Base-by-base conservation (phyloP, 768 basidiomycete species). In the Symmetrospora coprosmae region DNA sequence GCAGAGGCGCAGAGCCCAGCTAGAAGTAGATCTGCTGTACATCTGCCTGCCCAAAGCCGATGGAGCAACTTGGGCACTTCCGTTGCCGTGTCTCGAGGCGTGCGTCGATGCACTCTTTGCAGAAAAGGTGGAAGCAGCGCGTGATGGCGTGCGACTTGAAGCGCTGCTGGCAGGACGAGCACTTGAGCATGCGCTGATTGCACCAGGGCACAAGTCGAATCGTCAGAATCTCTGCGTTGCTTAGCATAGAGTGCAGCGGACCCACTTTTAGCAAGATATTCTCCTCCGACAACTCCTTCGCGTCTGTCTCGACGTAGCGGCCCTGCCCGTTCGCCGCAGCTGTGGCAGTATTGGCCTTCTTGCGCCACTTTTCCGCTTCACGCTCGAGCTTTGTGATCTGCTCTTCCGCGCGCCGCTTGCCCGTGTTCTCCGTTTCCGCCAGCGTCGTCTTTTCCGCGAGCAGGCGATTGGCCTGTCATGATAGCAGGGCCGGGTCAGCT, bases 61-160 rank as follows among this genome's bases (percentile, higher is more conserved):
- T 68, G 64, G 84, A 83, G 71, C 91, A 97, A 5, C 84, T 82
- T 23, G 90, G 90, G 73, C 91, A 97, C 72, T 91, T 91, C 27
- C 91, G 83, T 71, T 94, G 90, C 61, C 91, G 81, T 16, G 86
- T 89, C 27, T 83, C 74, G 66, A 96, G 78, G 39, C 92, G 83
- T n/a, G 82, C 77, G 64, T 94, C 90, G 33, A 96, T 78, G 70
- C 94, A 55, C 28, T 74, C 66, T 28, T 70, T 71, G 68, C 74
- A 75, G 55, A 69, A 67, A 2, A 50, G 38, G 52, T 67, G 64
- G 8, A 59, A 63, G 41, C 64, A 69, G 11, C 60, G 52, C 7
- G 53, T 64, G 47, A 66, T 64, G 19, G 49, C 53, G 38, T 64
- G 63, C 17, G 60, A 61, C 39, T 61, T 60, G 74, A 89, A 82